phyloP scores from a whole-genome alignment of 345 rosid species.

The Acer yangbiense region DNA sequence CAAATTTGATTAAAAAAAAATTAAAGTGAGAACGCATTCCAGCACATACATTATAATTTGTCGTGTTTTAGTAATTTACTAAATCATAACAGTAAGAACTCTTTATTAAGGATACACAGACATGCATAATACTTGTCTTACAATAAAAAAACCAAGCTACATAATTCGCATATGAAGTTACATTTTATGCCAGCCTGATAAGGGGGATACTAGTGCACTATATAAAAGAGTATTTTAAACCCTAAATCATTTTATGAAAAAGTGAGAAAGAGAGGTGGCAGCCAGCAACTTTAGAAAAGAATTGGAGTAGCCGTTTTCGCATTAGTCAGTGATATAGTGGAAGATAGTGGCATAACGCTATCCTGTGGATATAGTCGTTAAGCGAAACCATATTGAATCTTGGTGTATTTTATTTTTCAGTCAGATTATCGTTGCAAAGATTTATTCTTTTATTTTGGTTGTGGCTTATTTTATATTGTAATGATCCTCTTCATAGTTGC shows the following conservation, averaged over 20 bases:
- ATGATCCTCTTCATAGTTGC: not conserved
- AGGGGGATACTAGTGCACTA: not conserved
- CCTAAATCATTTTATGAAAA: not conserved
- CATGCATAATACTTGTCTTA: not conserved
- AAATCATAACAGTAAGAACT: not conserved
- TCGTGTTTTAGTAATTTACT: not conserved
- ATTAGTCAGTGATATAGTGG: not conserved
- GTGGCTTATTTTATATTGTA: not conserved
- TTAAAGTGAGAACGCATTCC: constrained; percentile 8
- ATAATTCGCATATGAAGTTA: constrained; percentile 10
- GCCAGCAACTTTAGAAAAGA: not conserved
- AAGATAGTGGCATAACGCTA: not conserved
- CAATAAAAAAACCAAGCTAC: not conserved
- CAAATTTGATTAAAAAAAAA: constrained; percentile 12
- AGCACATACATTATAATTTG: constrained; percentile 12
- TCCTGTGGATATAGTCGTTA: not conserved
- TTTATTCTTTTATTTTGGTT: not conserved
- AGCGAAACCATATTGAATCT: not conserved
- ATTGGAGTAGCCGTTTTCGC: not conserved
- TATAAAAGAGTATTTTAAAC: not conserved
- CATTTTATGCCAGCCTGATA: not conserved
- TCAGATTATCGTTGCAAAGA: not conserved
- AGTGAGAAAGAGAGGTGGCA: not conserved
- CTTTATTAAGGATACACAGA: not conserved
- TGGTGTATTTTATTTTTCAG: not conserved